Evolutionary conservation across 2,329 filamentous ascomycete species (phyloP).

Genomic region (Cladosporium sp.): DNA sequence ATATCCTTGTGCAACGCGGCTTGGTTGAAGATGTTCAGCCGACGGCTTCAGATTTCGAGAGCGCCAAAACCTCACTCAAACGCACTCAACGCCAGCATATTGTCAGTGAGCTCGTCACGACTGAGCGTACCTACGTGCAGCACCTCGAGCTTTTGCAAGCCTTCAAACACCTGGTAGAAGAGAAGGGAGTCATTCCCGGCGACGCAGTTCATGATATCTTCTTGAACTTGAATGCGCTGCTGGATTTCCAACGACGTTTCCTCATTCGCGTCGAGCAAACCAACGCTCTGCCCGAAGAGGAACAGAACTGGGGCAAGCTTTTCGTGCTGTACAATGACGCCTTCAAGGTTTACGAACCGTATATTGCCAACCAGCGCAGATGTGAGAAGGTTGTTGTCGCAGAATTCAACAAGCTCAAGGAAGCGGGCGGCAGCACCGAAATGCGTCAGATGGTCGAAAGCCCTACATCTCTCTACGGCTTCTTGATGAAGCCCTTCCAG

Average conservation of each 20-base stretch:
- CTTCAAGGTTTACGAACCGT: slow-evolving; percentile 92
- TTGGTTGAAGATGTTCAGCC: slow-evolving; percentile 57
- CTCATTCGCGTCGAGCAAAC: slow-evolving; percentile 94
- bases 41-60: slow-evolving; percentile 54
- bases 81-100: slow-evolving; percentile 80
- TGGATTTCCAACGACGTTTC: slow-evolving; percentile 94
- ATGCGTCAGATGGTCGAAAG: slow-evolving; percentile 75
- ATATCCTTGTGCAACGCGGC: slow-evolving; percentile 75
- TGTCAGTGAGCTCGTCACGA: slow-evolving; percentile 85
- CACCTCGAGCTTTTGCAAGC: slow-evolving; percentile 92
- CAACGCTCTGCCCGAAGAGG: slow-evolving; percentile 70
- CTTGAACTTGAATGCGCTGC: slow-evolving; percentile 87
- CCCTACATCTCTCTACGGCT: slow-evolving; percentile 83
- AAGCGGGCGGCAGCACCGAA: slow-evolving; percentile 61
- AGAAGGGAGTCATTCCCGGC: slow-evolving; percentile 80
- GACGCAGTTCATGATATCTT: slow-evolving; percentile 94
- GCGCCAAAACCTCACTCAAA: slow-evolving; percentile 42
- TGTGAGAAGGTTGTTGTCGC: slow-evolving; percentile 80
- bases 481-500: slow-evolving; percentile 95
- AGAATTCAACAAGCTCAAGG: slow-evolving; percentile 80
- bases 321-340: slow-evolving; percentile 81
- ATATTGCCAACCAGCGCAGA: slow-evolving; percentile 93
- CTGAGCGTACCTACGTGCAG: slow-evolving; percentile 96
- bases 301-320: slow-evolving; percentile 92
- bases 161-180: slow-evolving; percentile 83